Base-by-base conservation (phyloP, 2,329 filamentous ascomycete species). In the Scorias spongiosa region DNA sequence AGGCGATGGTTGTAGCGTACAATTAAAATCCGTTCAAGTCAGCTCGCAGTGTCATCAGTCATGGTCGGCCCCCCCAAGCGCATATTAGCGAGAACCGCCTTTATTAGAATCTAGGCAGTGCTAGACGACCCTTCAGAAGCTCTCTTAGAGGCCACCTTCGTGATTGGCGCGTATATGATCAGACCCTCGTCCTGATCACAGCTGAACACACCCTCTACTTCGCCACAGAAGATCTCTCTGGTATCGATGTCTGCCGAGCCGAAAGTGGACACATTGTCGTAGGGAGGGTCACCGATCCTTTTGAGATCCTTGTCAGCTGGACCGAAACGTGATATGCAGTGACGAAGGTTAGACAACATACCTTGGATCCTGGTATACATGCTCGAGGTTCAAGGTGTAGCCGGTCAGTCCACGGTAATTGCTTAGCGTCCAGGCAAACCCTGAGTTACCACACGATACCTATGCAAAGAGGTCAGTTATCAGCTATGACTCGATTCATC, bases 271-370 rank as follows among this genome's bases (percentile, higher is more conserved):
- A 60, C 46, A 5, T 48, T 42, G 42, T 60, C 52, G 40, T 56
- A 55, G 9, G 55, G 55, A n/a, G 52, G 49, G 2, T 48, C n/a
- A 38, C 57, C 57, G 37, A 59, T 45, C 11, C 57, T 59, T 41
- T 34, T 30, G 14, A 17, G 29, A 34, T 50, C 20, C 52, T 46
- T 28, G 15, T 14, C 9, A 29, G 11, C 10, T 37, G 9, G 20
- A 26, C 20, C 20, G 20, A 26, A 5, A 12, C 11, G 32, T 5
- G 3, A 15, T 12, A 4, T 12, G 9, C 32, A 15, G 3, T 9
- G 32, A 36, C 40, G 26, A 44, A 6, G 17, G 30, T 15, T 36
- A 9, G 32, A 9, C 14, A 11, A 56, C 55, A 47, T 42, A 59
- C 55, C 46, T 39, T 15, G 53, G 50, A 46, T 60, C 57, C 10